phyloP scores from a whole-genome alignment of 192 early-diverging fungal genomes.

The Rhizoclosmatium sp. region DNA sequence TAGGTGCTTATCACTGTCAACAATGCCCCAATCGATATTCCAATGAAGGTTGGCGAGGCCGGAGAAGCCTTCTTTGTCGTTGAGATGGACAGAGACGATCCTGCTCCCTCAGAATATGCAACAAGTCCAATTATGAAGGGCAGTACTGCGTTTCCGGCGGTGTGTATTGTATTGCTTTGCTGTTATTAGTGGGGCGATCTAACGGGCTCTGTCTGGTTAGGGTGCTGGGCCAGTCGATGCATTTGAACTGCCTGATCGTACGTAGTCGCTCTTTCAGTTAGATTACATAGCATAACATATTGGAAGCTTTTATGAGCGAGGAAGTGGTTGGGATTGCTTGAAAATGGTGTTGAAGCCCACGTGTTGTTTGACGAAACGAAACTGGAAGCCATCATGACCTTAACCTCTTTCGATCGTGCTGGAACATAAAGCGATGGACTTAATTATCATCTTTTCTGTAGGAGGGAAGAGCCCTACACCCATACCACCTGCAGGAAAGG shows the following conservation, averaged over 20 bases:
- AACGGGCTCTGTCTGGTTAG: not conserved
- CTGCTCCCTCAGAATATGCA: conserved; percentile 89
- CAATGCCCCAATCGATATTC: conserved; percentile 69
- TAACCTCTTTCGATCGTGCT: too few relatives aligned
- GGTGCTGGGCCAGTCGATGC: not conserved
- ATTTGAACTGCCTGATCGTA: not conserved
- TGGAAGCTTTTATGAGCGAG: too few relatives aligned
- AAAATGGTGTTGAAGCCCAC: too few relatives aligned
- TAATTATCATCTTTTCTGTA: too few relatives aligned
- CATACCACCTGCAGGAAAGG: too few relatives aligned
- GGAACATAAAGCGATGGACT: too few relatives aligned
- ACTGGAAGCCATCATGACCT: too few relatives aligned
- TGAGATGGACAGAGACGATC: conserved; percentile 77
- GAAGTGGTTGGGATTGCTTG: too few relatives aligned
- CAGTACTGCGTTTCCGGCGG: not conserved
- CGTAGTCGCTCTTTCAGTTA: not conserved
- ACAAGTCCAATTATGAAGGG: conserved; percentile 82
- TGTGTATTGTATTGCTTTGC: not conserved
- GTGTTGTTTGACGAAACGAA: too few relatives aligned
- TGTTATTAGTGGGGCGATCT: not conserved
- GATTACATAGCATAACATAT: not conserved
- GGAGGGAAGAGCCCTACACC: too few relatives aligned
- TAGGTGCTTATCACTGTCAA: conserved; percentile 89
- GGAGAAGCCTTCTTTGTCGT: conserved; percentile 99
- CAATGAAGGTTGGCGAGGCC: conserved; percentile 96